phyloP scores from a whole-genome alignment of 2,329 filamentous ascomycete species.

The Leptographium radiaticola region DNA sequence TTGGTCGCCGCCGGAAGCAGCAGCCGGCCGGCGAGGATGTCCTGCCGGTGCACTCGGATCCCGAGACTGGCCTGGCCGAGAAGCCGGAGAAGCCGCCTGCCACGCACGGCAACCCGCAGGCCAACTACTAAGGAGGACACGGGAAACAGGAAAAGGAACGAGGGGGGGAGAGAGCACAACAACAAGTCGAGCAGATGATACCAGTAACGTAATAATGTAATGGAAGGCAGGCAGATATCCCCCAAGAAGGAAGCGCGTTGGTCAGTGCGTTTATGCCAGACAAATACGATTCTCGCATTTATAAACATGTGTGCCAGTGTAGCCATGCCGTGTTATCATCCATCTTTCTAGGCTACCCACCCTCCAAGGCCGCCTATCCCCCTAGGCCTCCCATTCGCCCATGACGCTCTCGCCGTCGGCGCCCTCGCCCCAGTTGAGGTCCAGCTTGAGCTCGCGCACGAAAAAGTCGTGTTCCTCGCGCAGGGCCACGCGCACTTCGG shows the following conservation, averaged over 20 bases:
- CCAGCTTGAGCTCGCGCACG: conserved; percentile 58
- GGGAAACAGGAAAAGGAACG: not conserved
- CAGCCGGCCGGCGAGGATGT: conserved; percentile 10
- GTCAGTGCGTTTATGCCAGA: not conserved
- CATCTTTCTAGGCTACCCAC: not conserved
- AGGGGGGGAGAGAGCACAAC: not conserved
- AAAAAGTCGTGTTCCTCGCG: conserved; percentile 72
- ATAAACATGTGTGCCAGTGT: not conserved
- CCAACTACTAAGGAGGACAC: not conserved
- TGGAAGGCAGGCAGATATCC: not conserved
- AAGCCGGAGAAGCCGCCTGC: not conserved
- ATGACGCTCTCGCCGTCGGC: conserved; percentile 17
- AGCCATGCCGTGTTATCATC: not conserved
- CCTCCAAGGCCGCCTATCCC: not conserved
- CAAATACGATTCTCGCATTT: not conserved
- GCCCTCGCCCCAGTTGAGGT: conserved; percentile 34
- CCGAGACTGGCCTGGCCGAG: conserved; percentile 5
- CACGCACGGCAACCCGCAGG: conserved; percentile 10
- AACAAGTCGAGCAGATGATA: not conserved
- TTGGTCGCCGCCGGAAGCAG: conserved; percentile 15
- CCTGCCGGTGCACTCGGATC: conserved; percentile 20
- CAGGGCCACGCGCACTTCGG: conserved; percentile 42
- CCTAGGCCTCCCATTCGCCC: conserved; percentile 11
- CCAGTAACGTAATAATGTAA: not conserved
- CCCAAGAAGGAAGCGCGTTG: not conserved